Evolutionary conservation across 306 rosid species (phyloP).

Genomic region (Nissolia schottii): DNA sequence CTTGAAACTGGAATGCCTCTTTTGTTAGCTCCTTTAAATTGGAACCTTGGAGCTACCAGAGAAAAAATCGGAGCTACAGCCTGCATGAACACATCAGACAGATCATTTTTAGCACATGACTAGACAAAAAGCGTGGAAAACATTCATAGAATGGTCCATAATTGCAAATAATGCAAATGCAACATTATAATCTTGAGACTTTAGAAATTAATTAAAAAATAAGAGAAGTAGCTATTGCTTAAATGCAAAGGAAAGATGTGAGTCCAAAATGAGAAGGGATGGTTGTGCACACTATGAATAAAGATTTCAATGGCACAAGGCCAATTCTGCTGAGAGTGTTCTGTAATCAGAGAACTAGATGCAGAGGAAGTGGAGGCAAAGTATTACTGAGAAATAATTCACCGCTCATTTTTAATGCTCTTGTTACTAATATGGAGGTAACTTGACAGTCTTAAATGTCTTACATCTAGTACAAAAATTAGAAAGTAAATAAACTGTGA

Average conservation of each 20-base stretch:
- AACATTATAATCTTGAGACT: not conserved
- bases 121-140: not conserved
- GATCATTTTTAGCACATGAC: not conserved
- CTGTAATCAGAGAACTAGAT: not conserved
- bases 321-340: not conserved
- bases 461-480: not conserved
- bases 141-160: not conserved
- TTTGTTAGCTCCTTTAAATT: slow-evolving; percentile 96
- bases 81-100: slow-evolving; percentile 35
- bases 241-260: not conserved
- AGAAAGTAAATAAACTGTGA: not conserved
- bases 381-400: not conserved
- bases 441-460: not conserved
- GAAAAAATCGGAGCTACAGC: slow-evolving; percentile 91
- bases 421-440: not conserved
- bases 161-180: not conserved
- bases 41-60: slow-evolving; percentile 76
- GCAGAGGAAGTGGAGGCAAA: not conserved
- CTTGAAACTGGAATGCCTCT: slow-evolving; percentile 98
- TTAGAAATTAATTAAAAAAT: not conserved
- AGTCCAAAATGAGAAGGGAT: not conserved
- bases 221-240: not conserved
- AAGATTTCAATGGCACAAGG: not conserved
- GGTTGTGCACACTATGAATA: not conserved
- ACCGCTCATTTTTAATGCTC: not conserved